Evolutionary conservation across 768 basidiomycete species (phyloP).

Genomic region (Russula brevipes): DNA sequence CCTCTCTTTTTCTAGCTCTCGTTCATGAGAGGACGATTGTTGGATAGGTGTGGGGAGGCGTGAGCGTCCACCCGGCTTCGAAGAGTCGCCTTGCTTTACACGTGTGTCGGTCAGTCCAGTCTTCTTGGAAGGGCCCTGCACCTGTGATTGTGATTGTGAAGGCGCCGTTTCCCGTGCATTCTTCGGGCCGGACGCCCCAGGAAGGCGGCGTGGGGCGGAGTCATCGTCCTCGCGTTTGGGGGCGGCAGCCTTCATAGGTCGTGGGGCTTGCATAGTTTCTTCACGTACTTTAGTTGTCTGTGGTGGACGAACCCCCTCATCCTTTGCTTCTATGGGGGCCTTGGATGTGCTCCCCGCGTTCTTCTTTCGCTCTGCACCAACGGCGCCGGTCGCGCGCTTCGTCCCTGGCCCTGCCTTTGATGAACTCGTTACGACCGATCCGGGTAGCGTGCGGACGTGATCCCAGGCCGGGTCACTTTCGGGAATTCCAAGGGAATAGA

Average conservation of each 20-base stretch:
- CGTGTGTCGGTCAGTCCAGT: conserved; percentile 31
- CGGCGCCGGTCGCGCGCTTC: conserved; percentile 7
- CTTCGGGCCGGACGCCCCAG: conserved; percentile 27
- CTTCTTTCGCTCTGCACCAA: conserved; percentile 18
- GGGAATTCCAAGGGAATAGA: conserved; percentile 49
- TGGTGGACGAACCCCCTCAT: conserved; percentile 8
- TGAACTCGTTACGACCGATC: conserved; percentile 1
- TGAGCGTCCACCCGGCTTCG: conserved; percentile 31
- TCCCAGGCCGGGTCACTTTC: conserved; percentile 61
- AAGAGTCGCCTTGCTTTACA: conserved; percentile 29
- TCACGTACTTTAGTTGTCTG: conserved; percentile 11
- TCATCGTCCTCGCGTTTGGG: conserved; percentile 26
- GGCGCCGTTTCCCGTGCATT: conserved; percentile 11
- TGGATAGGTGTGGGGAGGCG: conserved; percentile 34
- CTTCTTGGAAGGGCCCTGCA: conserved; percentile 27
- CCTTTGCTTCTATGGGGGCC: conserved; percentile 12
- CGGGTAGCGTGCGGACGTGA: conserved; percentile 35
- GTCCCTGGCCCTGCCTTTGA: conserved; percentile 1
- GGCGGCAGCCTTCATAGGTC: conserved; percentile 4
- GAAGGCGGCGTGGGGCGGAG: conserved; percentile 18
- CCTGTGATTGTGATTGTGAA: conserved; percentile 23
- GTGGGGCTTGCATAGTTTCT: background rate
- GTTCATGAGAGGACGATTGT: conserved; percentile 26
- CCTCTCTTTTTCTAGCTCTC: conserved; percentile 18
- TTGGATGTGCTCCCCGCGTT: conserved; percentile 3